phyloP scores from a whole-genome alignment of 805 yeast genomes.

The Saccharomyces eubayanus region DNA sequence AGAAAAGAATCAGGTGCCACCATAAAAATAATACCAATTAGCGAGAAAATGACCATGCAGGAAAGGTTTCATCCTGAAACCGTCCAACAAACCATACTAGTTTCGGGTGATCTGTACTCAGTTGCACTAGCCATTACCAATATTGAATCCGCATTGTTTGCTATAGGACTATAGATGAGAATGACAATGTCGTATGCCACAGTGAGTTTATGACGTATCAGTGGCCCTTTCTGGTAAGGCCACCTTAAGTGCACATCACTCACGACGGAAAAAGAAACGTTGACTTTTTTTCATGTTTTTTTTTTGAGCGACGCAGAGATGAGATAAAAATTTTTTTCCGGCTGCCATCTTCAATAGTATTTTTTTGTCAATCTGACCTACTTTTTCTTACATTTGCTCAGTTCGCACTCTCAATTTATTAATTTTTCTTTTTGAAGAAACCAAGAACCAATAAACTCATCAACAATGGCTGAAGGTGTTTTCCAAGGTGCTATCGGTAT shows the following conservation, averaged over 20 bases:
- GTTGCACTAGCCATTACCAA: conserved; percentile 21
- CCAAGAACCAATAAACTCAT: conserved; percentile 26
- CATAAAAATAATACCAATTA: conserved; percentile 34
- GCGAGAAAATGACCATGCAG: conserved; percentile 7
- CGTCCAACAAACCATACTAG: conserved; percentile 23
- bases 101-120: conserved; percentile 26
- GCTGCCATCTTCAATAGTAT: not conserved
- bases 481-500: conserved; percentile 99
- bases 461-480: conserved; percentile 89
- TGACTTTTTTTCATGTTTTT: conserved; percentile 4
- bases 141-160: conserved; percentile 14
- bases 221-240: not conserved
- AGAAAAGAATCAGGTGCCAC: conserved; percentile 32
- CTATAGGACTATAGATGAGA: not conserved
- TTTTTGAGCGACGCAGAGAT: not conserved
- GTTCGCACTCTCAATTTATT: conserved; percentile 1
- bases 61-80: conserved; percentile 10
- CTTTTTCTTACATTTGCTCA: conserved; percentile 1
- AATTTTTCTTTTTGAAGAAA: conserved; percentile 10
- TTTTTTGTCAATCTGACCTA: conserved; percentile 5
- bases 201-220: not conserved
- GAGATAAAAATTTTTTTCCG: not conserved
- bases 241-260: not conserved
- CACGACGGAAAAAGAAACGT: conserved; percentile 2
- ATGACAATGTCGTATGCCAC: not conserved